Percentiles rank a stretch among this genome's conserved stretches.
Conservation (phyloP, 192 early-diverging fungal genomes). For the Pilobolus umbonatus region DNA sequence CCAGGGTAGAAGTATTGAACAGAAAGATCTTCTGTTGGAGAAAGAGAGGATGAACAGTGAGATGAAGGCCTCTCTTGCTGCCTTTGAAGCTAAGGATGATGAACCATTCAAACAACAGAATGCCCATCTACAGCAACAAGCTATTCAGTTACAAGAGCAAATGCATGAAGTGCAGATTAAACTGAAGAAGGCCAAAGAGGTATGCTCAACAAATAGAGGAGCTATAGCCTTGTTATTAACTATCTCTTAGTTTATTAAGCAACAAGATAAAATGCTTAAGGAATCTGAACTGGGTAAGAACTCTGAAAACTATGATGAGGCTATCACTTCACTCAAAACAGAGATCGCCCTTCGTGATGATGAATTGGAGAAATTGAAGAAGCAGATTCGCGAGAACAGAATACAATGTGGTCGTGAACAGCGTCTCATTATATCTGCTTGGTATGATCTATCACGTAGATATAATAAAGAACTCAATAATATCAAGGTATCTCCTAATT, state of each 20-base stretch:
- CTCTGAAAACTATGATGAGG: conserved; percentile 49
- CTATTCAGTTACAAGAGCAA: conserved; percentile 34
- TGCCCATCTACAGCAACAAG: conserved; percentile 39
- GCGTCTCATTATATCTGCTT: conserved; percentile 86
- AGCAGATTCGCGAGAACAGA: conserved; percentile 55
- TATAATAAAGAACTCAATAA: conserved; percentile 50
- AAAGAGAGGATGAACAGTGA: conserved; percentile 44
- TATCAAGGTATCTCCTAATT: conserved; percentile 44
- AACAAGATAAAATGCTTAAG: conserved; percentile 35
- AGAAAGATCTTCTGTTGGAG: conserved; percentile 49
- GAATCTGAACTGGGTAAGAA: conserved; percentile 18
- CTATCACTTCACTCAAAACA: conserved; percentile 49
- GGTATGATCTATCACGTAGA: conserved; percentile 54
- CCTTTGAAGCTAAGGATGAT: conserved; percentile 51
- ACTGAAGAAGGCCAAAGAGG: conserved; percentile 25
- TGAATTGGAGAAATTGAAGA: conserved; percentile 36
- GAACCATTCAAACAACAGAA: conserved; percentile 50
- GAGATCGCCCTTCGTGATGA: conserved; percentile 39
- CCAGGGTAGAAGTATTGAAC: conserved; percentile 43
- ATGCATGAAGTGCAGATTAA: conserved; percentile 11
- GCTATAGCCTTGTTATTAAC: not conserved
- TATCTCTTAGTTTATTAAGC: conserved; percentile 32
- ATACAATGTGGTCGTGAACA: too few relatives aligned
- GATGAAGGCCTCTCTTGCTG: conserved; percentile 23
- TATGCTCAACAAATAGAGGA: not conserved